phyloP scores from a whole-genome alignment of 2,329 filamentous ascomycete species.

The Colletotrichum lentis region DNA sequence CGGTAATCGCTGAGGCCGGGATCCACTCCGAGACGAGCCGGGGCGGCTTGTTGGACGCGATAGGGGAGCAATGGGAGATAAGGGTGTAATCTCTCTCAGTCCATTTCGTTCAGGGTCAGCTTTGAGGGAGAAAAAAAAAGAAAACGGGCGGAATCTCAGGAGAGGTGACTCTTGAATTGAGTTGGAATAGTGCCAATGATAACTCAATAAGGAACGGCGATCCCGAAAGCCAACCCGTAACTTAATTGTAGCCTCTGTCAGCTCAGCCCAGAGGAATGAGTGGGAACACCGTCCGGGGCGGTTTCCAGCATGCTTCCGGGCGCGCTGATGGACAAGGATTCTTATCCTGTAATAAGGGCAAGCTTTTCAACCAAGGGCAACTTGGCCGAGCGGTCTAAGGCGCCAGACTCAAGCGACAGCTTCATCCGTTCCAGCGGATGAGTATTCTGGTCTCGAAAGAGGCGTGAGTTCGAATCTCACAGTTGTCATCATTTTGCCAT shows the following conservation, averaged over 20 bases:
- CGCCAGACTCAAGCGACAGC: conserved; percentile 35
- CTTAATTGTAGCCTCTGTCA: not conserved
- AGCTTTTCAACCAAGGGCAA: not conserved
- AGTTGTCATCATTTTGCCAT: conserved; percentile 17
- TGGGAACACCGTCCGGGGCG: no score
- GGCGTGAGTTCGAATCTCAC: conserved; percentile 38
- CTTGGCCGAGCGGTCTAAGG: conserved; percentile 38
- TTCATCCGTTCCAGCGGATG: conserved; percentile 10
- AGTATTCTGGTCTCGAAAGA: conserved; percentile 37
- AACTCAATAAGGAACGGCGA: not conserved
- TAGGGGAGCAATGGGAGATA: not conserved
- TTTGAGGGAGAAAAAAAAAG: not conserved
- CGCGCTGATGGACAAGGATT: accelerated
- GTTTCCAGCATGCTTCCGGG: no score
- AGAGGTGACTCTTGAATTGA: not conserved
- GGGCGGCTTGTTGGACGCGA: not conserved
- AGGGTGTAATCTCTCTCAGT: not conserved
- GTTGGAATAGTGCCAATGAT: not conserved
- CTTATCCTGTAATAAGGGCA: accelerated
- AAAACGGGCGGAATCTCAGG: no score
- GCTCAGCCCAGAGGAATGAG: not conserved
- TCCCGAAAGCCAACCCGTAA: conserved; percentile 9
- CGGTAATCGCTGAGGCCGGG: conserved; percentile 17
- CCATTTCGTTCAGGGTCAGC: not conserved
- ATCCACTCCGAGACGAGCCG: not conserved